These are phyloP conservation scores for Magnolia changhungtana DNA, from an alignment of 164 flowering plant genomes.

Conservation along the genomic window DNA sequence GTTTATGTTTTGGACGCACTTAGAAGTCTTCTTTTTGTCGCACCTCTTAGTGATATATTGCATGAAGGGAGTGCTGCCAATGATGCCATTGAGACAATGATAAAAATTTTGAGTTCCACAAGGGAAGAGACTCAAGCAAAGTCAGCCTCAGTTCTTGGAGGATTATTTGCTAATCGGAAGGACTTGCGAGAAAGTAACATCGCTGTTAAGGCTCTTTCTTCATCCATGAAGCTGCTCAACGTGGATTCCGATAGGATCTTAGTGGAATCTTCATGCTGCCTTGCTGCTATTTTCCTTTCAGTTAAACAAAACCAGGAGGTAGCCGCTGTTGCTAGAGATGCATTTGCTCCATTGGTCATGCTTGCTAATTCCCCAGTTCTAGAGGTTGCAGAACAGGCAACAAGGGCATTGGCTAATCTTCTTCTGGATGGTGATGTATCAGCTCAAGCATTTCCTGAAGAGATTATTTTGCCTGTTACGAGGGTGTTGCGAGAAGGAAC, in stretches of 20 bases:
- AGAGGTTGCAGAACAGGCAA: conserved; percentile 88
- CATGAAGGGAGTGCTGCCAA: conserved; percentile 95
- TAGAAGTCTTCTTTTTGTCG: conserved; percentile 86
- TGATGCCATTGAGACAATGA: conserved; percentile 94
- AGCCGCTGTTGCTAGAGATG: conserved; percentile 75
- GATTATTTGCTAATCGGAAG: conserved; percentile 68
- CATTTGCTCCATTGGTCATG: conserved; percentile 51
- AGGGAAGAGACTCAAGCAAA: conserved; percentile 93
- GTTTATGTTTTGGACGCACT: conserved; percentile 90
- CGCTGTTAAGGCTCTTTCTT: conserved; percentile 68
- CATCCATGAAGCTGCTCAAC: conserved; percentile 64
- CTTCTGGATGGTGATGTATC: conserved; percentile 71
- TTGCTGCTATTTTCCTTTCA: conserved; percentile 92
- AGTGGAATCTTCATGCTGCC: conserved; percentile 67
- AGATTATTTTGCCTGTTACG: conserved; percentile 75
- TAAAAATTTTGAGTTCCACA: conserved; percentile 67
- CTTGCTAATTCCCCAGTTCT: conserved; percentile 71
- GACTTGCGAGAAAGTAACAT: conserved; percentile 88
- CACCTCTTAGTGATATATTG: conserved; percentile 63
- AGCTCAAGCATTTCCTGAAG: conserved; percentile 65
- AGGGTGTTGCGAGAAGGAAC: conserved; percentile 82
- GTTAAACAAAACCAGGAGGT: conserved; percentile 75
- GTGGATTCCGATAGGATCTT: conserved; percentile 69
- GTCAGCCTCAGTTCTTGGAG: conserved; percentile 85
- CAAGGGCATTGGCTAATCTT: conserved; percentile 86